Evolutionary conservation across 2,329 filamentous ascomycete species (phyloP).

Genomic region (Fusarium circinatum): DNA sequence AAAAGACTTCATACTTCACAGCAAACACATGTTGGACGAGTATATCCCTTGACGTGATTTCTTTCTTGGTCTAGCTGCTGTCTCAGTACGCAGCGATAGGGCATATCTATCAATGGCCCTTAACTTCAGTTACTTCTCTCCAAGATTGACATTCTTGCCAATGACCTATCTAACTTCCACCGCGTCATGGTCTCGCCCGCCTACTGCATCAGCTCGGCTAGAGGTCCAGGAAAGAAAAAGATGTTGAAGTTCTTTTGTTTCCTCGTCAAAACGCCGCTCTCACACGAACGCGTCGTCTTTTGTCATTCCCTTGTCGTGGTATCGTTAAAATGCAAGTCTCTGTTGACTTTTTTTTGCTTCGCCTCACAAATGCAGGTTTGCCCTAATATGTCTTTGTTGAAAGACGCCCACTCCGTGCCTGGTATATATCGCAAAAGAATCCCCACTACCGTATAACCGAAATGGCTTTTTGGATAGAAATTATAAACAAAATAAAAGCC

Average conservation of each 20-base stretch:
- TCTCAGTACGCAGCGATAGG: conserved; percentile 38
- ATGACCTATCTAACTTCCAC: conserved; percentile 34
- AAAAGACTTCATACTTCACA: neutral
- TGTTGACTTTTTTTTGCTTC: conserved; percentile 48
- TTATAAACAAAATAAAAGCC: conserved; percentile 48
- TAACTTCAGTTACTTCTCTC: conserved; percentile 12
- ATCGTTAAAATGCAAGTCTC: conserved; percentile 55
- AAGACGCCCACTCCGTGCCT: conserved; percentile 55
- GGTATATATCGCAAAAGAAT: conserved; percentile 50
- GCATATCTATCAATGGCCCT: conserved; percentile 24
- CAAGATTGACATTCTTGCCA: conserved; percentile 10
- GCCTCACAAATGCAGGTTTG: conserved; percentile 53
- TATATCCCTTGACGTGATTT: conserved; percentile 29
- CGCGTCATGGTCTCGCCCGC: conserved; percentile 39
- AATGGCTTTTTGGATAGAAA: conserved; percentile 33
- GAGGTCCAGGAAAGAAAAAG: conserved; percentile 57
- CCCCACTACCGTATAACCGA: conserved; percentile 41
- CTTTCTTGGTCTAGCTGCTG: conserved; percentile 44
- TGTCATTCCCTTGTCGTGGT: conserved; percentile 49
- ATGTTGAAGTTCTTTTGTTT: conserved; percentile 62
- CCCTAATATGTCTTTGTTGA: conserved; percentile 57
- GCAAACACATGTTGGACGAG: neutral
- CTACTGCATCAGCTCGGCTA: conserved; percentile 54
- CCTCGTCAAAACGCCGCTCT: conserved; percentile 55
- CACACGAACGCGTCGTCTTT: conserved; percentile 46